Percentiles rank a stretch among this genome's conserved stretches.
Conservation (phyloP, 257 asterid species). For the Jacaranda copaia region DNA sequence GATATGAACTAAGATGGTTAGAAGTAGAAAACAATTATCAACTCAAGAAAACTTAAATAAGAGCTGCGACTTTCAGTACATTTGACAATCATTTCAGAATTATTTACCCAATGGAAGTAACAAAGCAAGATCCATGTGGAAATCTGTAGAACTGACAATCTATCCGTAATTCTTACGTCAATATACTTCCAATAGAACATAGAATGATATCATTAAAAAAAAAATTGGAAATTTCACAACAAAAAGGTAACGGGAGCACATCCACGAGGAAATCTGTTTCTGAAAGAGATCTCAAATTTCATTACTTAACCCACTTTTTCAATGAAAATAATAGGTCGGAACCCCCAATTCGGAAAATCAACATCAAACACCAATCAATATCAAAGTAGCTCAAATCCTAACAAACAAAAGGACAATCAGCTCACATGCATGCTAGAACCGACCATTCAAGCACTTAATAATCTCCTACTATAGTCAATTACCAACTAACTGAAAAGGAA, state of each 20-base stretch:
- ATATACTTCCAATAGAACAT: neutral
- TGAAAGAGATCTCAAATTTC: neutral
- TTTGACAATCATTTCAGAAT: neutral
- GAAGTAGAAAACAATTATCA: neutral
- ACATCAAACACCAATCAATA: slow-evolving; percentile 40
- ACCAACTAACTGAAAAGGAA: slow-evolving; percentile 9
- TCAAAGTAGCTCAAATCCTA: slow-evolving; percentile 26
- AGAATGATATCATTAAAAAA: neutral
- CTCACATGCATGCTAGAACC: slow-evolving; percentile 2
- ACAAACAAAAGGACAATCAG: slow-evolving; percentile 11
- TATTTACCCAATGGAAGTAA: neutral
- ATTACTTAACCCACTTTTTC: slow-evolving; percentile 13
- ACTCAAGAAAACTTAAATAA: slow-evolving; percentile 15
- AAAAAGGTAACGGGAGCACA: neutral
- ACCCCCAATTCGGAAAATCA: neutral
- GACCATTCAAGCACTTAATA: slow-evolving; percentile 7
- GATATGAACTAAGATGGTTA: neutral
- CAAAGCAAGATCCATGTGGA: neutral
- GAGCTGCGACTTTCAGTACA: neutral
- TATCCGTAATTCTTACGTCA: neutral
- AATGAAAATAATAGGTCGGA: slow-evolving; percentile 12
- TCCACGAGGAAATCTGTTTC: slow-evolving; percentile 8
- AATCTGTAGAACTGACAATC: neutral
- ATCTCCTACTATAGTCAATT: slow-evolving; percentile 18
- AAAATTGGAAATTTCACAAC: neutral